Conservation (phyloP, 1,284 basidiomycete genomes). For the Trametes polyzona region DNA sequence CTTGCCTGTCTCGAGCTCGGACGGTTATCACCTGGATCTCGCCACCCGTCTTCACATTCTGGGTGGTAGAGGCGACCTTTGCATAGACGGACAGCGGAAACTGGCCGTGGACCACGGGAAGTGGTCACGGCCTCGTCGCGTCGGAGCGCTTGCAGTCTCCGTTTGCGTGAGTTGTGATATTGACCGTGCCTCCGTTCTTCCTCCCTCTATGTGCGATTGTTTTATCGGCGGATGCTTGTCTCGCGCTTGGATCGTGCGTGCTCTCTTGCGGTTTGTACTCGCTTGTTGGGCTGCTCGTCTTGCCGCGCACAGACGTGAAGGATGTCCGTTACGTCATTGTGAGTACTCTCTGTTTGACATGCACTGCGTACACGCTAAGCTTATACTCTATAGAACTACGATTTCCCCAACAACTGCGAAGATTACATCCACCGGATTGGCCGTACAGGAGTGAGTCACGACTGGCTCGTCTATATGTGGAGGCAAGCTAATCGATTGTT, state of each 20-base stretch:
- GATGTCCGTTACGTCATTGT: slow-evolving; percentile 93
- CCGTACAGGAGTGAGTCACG: slow-evolving; percentile 73
- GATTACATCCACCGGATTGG: slow-evolving; percentile 95
- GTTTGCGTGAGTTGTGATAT: slow-evolving; percentile 48
- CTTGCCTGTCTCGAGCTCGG: slow-evolving; percentile 57
- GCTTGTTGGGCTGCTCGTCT: slow-evolving; percentile 35
- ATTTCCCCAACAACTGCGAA: slow-evolving; percentile 97
- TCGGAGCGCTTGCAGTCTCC: slow-evolving; percentile 59
- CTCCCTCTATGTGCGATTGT: slow-evolving; percentile 29
- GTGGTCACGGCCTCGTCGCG: slow-evolving; percentile 39
- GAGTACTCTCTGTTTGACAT: slow-evolving; percentile 39
- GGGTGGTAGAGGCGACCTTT: slow-evolving; percentile 42
- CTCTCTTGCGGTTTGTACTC: slow-evolving; percentile 41
- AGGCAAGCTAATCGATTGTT: slow-evolving; percentile 19
- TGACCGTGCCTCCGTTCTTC: slow-evolving; percentile 51
- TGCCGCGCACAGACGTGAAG: slow-evolving; percentile 79
- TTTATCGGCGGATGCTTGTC: slow-evolving; percentile 34
- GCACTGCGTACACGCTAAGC: slow-evolving; percentile 24
- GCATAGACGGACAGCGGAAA: slow-evolving; percentile 28
- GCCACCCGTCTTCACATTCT: slow-evolving; percentile 17
- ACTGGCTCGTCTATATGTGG: not conserved
- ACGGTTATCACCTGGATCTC: slow-evolving; percentile 43
- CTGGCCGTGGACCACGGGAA: not conserved
- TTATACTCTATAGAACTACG: slow-evolving; percentile 74
- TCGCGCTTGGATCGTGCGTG: slow-evolving; percentile 42